Conservation (phyloP, 805 yeast genomes). For the Hyphopichia homilentoma region DNA sequence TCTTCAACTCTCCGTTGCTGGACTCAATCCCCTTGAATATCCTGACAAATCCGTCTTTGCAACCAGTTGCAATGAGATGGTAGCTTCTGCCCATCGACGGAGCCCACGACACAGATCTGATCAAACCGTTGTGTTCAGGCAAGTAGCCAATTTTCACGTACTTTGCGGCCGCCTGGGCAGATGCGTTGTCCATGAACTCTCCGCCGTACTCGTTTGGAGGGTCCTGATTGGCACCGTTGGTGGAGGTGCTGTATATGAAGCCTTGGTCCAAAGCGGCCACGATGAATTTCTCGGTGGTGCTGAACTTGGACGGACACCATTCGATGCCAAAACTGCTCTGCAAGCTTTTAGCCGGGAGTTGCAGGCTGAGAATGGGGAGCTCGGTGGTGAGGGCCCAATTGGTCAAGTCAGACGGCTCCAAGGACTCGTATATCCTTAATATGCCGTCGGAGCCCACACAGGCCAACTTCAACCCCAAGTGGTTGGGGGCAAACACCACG, state of each 20-base stretch:
- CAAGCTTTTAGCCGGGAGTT: constrained; percentile 69
- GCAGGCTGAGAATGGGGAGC: constrained; percentile 58
- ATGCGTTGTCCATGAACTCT: constrained; percentile 3
- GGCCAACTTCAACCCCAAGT: constrained; percentile 76
- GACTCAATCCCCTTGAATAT: constrained; percentile 69
- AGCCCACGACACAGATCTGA: constrained; percentile 92
- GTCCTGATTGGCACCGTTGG: constrained; percentile 3
- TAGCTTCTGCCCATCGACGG: constrained; percentile 90
- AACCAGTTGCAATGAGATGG: constrained; percentile 90
- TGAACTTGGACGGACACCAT: constrained; percentile 88
- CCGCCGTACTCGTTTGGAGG: constrained; percentile 3
- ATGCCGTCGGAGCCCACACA: constrained; percentile 88
- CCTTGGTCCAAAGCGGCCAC: constrained; percentile 89
- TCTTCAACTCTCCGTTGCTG: constrained; percentile 29
- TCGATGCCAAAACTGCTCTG: constrained; percentile 83
- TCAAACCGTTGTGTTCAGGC: constrained; percentile 82
- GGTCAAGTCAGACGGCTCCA: constrained; percentile 84
- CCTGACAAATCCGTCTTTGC: constrained; percentile 90
- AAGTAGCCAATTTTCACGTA: constrained; percentile 57
- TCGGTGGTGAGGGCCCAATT: constrained; percentile 80
- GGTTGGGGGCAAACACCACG: constrained; percentile 85
- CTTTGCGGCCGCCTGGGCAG: constrained; percentile 22
- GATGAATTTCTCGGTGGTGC: constrained; percentile 67
- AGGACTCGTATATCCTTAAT: constrained; percentile 77
- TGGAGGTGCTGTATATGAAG: constrained; percentile 51